Conservation (phyloP, 345 rosid genomes). For the Sapria himalayana region DNA sequence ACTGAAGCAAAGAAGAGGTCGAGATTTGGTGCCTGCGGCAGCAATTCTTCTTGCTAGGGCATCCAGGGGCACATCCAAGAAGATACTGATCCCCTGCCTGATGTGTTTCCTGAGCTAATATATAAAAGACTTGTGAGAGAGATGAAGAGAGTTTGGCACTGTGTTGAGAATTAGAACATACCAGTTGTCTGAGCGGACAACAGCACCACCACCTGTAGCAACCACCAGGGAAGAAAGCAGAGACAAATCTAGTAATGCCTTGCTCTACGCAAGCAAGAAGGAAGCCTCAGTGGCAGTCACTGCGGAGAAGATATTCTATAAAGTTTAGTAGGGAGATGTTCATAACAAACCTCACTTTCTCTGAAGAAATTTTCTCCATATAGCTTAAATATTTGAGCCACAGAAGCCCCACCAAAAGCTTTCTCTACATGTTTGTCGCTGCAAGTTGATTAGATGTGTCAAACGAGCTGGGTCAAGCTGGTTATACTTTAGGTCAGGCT, state of each 20-base stretch:
- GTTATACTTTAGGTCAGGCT: too few species aligned
- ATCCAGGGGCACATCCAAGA: conserved; percentile 23
- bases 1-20: conserved; percentile 19
- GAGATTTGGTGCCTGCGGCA: conserved; percentile 26
- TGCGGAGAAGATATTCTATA: not conserved
- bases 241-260: conserved; percentile 20
- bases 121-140: too few species aligned
- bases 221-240: conserved; percentile 16
- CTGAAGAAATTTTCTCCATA: conserved; percentile 24
- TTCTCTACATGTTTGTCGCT: conserved; percentile 25
- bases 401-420: conserved; percentile 15
- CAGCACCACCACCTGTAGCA: conserved; percentile 34
- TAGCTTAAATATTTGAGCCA: conserved; percentile 19
- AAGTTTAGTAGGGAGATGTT: not conserved
- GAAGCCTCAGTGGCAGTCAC: not conserved
- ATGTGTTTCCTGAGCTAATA: conserved; percentile 22
- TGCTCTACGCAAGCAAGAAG: conserved; percentile 10
- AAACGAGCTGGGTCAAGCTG: too few species aligned
- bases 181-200: conserved; percentile 22
- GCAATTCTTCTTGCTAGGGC: conserved; percentile 34
- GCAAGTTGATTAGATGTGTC: too few species aligned
- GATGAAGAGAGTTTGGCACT: too few species aligned
- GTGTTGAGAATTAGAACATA: too few species aligned
- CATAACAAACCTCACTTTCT: conserved; percentile 20
- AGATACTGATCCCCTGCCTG: conserved; percentile 19